Base-by-base conservation (phyloP, 1,284 basidiomycete genomes). In the Kwoniella shivajii region DNA sequence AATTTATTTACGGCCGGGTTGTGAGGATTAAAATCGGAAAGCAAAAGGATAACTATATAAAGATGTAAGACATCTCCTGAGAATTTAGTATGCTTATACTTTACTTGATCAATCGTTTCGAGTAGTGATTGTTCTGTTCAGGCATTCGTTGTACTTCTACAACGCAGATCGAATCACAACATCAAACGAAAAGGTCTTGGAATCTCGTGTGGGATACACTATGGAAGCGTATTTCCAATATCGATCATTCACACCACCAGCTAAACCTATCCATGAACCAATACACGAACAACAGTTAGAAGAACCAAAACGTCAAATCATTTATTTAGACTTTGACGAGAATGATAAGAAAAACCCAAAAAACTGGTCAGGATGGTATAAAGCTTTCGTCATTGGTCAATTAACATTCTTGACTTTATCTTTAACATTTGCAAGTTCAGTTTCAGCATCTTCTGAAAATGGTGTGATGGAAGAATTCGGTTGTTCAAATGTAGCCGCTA, bases 311-410 rank as follows among this genome's bases (percentile, higher is more conserved):
- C 46, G 43, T n/a, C 30, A 47, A 16, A 18, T 36, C n/a, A 51
- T 45, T 41, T 64, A 67, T 34, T 52, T 65, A 13, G 36, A 56
- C 6, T 67, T 65, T 41, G 56, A 59, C 6, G 30, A 47, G 6
- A 44, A 51, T 38, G 66, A 68, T 54, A 56, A 55, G 13, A 11
- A 47, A 20, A 61, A 67, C 48, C 66, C 66, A 9, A 59, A 65
- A 33, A 68, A 66, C 34, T 68, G 66, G 66, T 63, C 60, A 7
- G 30, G 16, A 14, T 31, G 31, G 26, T 68, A 68, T 52, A 66
- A 66, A 41, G 48, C 50, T 1, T 61, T 39, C 20, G 64, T 68
- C 6, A 49, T 68, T 7, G 51, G 22, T 18, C 59, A 53, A 29
- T 51, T 68, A 29, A 14, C 64, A 2, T 63, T 59, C 47, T 45